Evolutionary conservation across 208 protist genomes (phyloP).

Genomic region (Acanthamoeba castellanii): DNA sequence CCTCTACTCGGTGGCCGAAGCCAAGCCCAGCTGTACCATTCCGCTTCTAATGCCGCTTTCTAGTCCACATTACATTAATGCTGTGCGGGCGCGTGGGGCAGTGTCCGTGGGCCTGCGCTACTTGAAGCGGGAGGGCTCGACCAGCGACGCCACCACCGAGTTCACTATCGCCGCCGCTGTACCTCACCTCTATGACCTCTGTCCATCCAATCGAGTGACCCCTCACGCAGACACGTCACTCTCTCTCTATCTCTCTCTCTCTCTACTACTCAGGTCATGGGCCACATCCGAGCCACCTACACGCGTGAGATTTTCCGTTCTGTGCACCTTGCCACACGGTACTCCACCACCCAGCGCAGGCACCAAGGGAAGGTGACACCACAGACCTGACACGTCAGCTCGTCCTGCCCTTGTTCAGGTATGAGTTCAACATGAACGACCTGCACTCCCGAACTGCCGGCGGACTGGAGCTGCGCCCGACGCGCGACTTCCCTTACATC

Average conservation of each 20-base stretch:
- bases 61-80: background rate
- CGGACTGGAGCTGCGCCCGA: slow-evolving; percentile 27
- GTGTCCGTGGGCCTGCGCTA: slow-evolving; percentile 34
- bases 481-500: background rate
- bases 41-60: background rate
- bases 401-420: background rate
- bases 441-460: background rate
- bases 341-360: background rate
- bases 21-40: slow-evolving; percentile 10
- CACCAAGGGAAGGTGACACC: background rate
- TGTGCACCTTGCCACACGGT: slow-evolving; percentile 4
- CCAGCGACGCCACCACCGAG: slow-evolving; percentile 27
- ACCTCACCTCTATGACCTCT: background rate
- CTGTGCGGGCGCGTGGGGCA: background rate
- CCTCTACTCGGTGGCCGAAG: slow-evolving; percentile 31
- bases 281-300: background rate
- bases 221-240: background rate
- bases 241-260: background rate
- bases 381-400: background rate
- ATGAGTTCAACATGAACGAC: slow-evolving; percentile 30
- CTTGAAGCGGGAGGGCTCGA: slow-evolving; percentile 25
- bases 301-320: background rate
- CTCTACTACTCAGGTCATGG: background rate
- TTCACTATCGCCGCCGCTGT: slow-evolving; percentile 3
- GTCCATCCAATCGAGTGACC: background rate